Base-by-base conservation (phyloP, 805 yeast species). In the Brettanomyces bruxellensis region DNA sequence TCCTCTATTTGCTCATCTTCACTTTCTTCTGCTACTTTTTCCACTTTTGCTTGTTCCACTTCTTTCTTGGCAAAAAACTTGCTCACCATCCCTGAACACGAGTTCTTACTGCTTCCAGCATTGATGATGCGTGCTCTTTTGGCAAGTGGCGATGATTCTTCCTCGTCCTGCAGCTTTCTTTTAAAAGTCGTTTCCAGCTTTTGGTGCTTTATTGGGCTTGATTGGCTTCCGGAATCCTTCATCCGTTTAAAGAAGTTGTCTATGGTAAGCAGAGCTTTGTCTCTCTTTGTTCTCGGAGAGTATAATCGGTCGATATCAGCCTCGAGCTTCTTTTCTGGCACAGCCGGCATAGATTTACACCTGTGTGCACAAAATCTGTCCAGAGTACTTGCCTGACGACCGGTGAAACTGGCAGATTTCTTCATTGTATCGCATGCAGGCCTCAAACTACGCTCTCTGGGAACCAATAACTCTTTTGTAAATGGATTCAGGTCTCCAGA, bases 401-500 rank as follows among this genome's bases (percentile, higher is more conserved):
- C 38, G 23, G 43, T 43, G 9, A 32, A 34, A n/a, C 38, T 35
- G 38, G 38, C n/a, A 32, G 44, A 41, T 37, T 41, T 41, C 36
- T 22, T 18, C 40, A 38, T 32, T 13, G n/a, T 32, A 38, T 14
- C 28, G 7, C 7, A 9, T 8, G 40, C 5, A 7, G 24, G 18
- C 11, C 14, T 32, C 32, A 25, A 9, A 12, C 6, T 34, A 35
- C 61, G 67, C 48, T 78, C 83, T 52, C 83, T 65, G 3, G 81
- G 66, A 0, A 69, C 49, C 32, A 82, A 62, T 1, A 62, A 60
- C 40, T 62, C 57, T 50, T 76, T 78, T 1, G 78, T 69, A 45
- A 75, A 69, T 1, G 97, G 96, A 59, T 83, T 78, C 8, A 85
- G 53, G 6, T 70, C 72, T 1, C 95, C 97, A 14, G 51, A 52